These are phyloP conservation scores for Trichophyton benhamiae DNA, from an alignment of 2,329 filamentous ascomycete genomes.

Conservation along the genomic window DNA sequence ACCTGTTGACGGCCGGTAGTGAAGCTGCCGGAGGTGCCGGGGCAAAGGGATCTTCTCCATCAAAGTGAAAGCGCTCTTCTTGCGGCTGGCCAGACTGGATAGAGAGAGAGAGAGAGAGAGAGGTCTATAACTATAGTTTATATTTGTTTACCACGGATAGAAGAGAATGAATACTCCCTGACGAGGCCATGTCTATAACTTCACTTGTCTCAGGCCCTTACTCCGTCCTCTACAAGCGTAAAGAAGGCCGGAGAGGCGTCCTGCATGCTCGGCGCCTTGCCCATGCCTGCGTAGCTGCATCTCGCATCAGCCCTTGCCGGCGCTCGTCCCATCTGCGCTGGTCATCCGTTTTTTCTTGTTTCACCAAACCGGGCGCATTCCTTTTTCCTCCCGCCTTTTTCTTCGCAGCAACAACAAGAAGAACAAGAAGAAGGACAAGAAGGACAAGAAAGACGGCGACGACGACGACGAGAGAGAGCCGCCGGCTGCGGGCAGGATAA, in stretches of 20 bases:
- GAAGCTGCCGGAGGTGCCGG: background rate
- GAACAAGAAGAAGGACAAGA: too few species aligned
- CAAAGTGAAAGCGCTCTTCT: background rate
- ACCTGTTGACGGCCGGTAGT: conserved; percentile 27
- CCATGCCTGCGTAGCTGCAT: too few species aligned
- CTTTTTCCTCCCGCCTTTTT: background rate
- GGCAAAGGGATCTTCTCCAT: background rate
- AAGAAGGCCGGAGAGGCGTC: too few species aligned
- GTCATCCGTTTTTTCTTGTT: conserved; percentile 8
- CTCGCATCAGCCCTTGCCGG: background rate
- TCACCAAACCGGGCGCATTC: conserved; percentile 4
- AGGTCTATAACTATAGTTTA: too few species aligned
- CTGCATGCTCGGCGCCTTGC: too few species aligned
- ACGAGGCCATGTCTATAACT: background rate
- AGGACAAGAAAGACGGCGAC: too few species aligned
- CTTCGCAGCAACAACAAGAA: background rate
- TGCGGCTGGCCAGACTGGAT: background rate
- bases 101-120: background rate
- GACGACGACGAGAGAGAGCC: background rate
- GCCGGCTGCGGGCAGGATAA: background rate
- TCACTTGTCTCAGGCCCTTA: background rate
- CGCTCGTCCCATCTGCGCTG: background rate
- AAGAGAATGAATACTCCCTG: background rate
- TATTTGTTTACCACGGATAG: too few species aligned
- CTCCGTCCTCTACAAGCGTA: too few species aligned